Base-by-base conservation (phyloP, 176 grass and related monocot species). In the Aegilops umbellulata region DNA sequence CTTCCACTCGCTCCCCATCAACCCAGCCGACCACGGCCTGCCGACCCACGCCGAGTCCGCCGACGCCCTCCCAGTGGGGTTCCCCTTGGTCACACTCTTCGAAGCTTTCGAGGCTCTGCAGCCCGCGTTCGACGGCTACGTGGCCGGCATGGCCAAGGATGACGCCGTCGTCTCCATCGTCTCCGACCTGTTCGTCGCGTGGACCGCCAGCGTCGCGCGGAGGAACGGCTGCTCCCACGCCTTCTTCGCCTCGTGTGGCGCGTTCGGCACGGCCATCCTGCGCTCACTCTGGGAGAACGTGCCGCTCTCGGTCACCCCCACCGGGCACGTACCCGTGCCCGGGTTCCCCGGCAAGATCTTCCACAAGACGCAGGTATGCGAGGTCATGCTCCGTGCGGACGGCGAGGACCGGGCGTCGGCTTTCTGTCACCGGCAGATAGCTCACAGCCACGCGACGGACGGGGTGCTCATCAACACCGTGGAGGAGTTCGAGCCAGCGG, bases 181-280 rank as follows among this genome's bases (percentile, higher is more conserved):
- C 44, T 75, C 86, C 23, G 92, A 91, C 69, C 10, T 30, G 26
- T 89, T 91, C 70, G 80, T 94, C 1, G 64, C 86, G 24, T 94
- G 89, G 89, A 72, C 83, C 5, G 64, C 82, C 7, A 16, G 27
- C n/a, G 76, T 84, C 6, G 83, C 80, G 23, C 78, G 79, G 32
- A 47, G 79, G 12, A 80, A 13, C 26, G 83, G 55, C 26, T 76
- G n/a, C 32, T 19, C 67, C 22, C 88, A 86, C 27, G 70, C 88
- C 8, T 16, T 82, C 25, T 72, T 82, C 47, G 25, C 49, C 62
- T 82, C 88, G 6, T 77, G 69, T 38, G 71, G 88, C 53, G 88
- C 84, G 24, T 65, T 86, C 51, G 88, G 88, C 20, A 64, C 47
- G 9, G 72, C 38, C 46, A 22, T 82, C 72, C 15, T 58, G 2